Percentiles rank a stretch among this genome's conserved stretches.
phyloP scores from a whole-genome alignment of 2,329 filamentous ascomycete genomes.

The Neofusicoccum laricinum region DNA sequence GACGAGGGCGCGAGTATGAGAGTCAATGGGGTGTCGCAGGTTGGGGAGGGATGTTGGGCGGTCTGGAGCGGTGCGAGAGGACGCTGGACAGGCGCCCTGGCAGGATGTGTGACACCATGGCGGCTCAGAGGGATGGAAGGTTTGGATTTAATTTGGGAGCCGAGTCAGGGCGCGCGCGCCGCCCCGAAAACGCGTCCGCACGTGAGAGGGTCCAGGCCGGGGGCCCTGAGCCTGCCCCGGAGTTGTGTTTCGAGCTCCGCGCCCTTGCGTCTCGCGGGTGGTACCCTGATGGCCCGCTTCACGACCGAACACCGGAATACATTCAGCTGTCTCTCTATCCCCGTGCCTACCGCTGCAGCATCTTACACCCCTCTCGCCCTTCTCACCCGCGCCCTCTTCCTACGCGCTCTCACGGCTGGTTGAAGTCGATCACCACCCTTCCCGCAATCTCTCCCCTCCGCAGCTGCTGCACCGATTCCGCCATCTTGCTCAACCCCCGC shows the following conservation, averaged over 20 bases:
- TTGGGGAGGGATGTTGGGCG: not conserved
- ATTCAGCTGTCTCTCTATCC: not conserved
- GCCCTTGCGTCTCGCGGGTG: too few species aligned
- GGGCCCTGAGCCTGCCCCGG: too few species aligned
- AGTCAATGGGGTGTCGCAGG: not conserved
- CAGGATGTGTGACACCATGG: not conserved
- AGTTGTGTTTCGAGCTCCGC: too few species aligned
- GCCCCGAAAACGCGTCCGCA: not conserved
- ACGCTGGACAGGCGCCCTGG: not conserved
- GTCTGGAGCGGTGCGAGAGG: too few species aligned
- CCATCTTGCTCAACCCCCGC: conserved; percentile 44
- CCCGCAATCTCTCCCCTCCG: conserved; percentile 51
- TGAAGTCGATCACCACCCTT: conserved; percentile 54
- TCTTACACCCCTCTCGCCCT: too few species aligned
- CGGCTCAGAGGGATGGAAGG: not conserved
- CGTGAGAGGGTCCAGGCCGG: not conserved
- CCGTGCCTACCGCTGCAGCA: too few species aligned
- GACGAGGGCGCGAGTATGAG: not conserved
- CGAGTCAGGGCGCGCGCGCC: not conserved
- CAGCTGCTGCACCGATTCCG: conserved; percentile 52
- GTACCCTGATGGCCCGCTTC: too few species aligned
- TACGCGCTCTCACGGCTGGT: conserved; percentile 30
- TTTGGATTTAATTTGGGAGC: not conserved
- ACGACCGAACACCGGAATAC: too few species aligned
- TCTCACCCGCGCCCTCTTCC: not conserved